Percentiles rank a stretch among this genome's conserved stretches.
These are phyloP conservation scores for Ulota crispa DNA, from an alignment of 225 moss, liverwort and hornwort genomes.

Conservation along the genomic window DNA sequence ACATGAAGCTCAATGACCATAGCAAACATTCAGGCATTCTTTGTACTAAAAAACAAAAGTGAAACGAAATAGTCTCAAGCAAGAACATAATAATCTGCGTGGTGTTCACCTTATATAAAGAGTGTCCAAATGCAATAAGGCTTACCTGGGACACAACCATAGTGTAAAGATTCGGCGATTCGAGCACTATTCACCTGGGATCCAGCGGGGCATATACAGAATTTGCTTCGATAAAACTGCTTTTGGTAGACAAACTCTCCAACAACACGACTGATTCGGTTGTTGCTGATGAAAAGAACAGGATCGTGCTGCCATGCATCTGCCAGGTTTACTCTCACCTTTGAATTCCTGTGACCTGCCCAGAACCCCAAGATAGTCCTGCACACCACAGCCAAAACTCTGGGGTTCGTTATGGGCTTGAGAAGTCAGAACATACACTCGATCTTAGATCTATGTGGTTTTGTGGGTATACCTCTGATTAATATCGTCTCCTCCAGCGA, in stretches of 20 bases:
- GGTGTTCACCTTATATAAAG: not conserved
- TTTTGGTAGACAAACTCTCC: conserved; percentile 56
- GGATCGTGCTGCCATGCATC: conserved; percentile 56
- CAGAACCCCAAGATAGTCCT: conserved; percentile 64
- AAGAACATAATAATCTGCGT: not conserved
- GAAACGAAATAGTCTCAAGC: not conserved
- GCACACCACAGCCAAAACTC: conserved; percentile 28
- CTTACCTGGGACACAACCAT: conserved; percentile 63
- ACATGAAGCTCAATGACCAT: not conserved
- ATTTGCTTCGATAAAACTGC: conserved; percentile 58
- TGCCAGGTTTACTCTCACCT: conserved; percentile 60
- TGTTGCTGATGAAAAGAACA: conserved; percentile 55
- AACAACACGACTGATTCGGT: conserved; percentile 53
- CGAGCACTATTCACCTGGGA: conserved; percentile 71
- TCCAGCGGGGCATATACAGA: conserved; percentile 64
- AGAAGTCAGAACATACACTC: not conserved
- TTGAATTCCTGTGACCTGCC: conserved; percentile 64
- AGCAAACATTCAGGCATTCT: not conserved
- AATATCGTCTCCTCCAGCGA: conserved; percentile 57
- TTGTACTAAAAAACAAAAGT: not conserved
- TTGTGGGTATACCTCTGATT: conserved; percentile 33
- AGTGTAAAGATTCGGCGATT: conserved; percentile 59
- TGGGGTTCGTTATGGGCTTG: not conserved
- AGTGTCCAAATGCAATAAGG: conserved; percentile 5
- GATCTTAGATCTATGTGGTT: not conserved